phyloP scores from a whole-genome alignment of 2,329 filamentous ascomycete genomes.

The Plectosphaerella plurivora region DNA sequence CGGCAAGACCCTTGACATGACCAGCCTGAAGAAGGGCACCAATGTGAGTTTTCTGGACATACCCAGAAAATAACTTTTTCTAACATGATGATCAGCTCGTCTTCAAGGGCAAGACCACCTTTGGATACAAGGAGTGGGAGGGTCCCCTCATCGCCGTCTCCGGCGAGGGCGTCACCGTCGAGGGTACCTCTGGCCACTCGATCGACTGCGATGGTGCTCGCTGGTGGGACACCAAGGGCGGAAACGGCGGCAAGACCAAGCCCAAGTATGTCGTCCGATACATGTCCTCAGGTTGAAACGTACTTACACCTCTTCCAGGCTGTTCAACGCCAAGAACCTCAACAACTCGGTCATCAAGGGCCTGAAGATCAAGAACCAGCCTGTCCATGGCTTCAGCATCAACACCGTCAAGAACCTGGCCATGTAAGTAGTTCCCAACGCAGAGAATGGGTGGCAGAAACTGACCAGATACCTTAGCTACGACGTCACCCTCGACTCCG shows the following conservation, averaged over 20 bases:
- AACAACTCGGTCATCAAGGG: conserved; percentile 29
- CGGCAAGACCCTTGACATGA: conserved; percentile 54
- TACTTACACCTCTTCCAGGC: conserved; percentile 11
- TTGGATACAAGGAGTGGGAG: conserved; percentile 61
- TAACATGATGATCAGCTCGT: conserved; percentile 19
- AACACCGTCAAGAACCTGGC: conserved; percentile 27
- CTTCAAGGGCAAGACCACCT: conserved; percentile 62
- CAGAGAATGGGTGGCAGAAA: not conserved
- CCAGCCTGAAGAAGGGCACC: conserved; percentile 44
- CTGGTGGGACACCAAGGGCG: conserved; percentile 60
- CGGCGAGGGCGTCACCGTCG: conserved; percentile 50
- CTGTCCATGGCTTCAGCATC: conserved; percentile 36
- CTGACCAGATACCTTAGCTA: conserved; percentile 14
- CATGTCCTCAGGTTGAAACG: conserved; percentile 22
- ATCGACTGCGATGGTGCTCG: conserved; percentile 52
- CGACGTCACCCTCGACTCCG: conserved; percentile 32
- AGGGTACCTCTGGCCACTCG: conserved; percentile 43
- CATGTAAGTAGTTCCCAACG: conserved; percentile 19
- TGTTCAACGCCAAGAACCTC: conserved; percentile 44
- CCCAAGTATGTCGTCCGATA: conserved; percentile 41
- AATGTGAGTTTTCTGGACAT: conserved; percentile 12
- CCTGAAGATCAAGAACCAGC: conserved; percentile 36
- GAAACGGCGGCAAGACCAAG: conserved; percentile 57
- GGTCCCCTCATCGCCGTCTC: conserved; percentile 60
- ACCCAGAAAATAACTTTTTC: conserved; percentile 27